A percentile compares a stretch with the other conserved stretches of the same genome.
Conservation (phyloP, 2,329 filamentous ascomycete species). For the Sporothrix inflata region DNA sequence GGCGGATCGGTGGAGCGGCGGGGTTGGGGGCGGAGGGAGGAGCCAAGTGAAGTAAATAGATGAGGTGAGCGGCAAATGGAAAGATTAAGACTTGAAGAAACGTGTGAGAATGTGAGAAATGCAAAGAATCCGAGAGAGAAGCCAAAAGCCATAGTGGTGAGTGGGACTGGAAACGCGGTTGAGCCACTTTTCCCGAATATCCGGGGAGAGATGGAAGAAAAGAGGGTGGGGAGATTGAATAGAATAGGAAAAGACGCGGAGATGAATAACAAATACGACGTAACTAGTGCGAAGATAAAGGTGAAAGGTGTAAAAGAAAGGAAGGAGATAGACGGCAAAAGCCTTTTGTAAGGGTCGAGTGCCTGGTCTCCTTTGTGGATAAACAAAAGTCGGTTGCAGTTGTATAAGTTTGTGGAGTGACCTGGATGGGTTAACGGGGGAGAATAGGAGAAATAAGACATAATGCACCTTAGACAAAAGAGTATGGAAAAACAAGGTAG, state of each 20-base stretch:
- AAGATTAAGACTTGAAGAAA: background rate
- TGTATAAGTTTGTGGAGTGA: background rate
- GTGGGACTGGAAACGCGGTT: background rate
- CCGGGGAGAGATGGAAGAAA: background rate
- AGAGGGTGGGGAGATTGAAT: background rate
- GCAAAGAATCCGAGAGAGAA: background rate
- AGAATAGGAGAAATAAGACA: background rate
- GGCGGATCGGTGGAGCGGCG: background rate
- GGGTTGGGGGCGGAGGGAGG: background rate
- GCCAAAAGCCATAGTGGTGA: constrained; percentile 4
- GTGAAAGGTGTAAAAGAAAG: background rate
- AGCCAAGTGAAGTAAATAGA: background rate
- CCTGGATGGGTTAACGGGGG: background rate
- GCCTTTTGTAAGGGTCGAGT: background rate
- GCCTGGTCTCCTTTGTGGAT: background rate
- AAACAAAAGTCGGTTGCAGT: background rate
- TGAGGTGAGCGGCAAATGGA: background rate
- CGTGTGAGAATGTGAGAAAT: background rate
- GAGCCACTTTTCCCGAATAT: constrained; percentile 4
- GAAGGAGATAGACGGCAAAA: background rate
- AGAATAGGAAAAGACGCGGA: background rate
- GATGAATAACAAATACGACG: background rate
- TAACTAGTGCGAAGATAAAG: too few relatives aligned
- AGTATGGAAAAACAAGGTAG: too few relatives aligned
- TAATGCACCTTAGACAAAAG: background rate